Base-by-base conservation (phyloP, 2,329 filamentous ascomycete species). In the Aspergillus awamori region DNA sequence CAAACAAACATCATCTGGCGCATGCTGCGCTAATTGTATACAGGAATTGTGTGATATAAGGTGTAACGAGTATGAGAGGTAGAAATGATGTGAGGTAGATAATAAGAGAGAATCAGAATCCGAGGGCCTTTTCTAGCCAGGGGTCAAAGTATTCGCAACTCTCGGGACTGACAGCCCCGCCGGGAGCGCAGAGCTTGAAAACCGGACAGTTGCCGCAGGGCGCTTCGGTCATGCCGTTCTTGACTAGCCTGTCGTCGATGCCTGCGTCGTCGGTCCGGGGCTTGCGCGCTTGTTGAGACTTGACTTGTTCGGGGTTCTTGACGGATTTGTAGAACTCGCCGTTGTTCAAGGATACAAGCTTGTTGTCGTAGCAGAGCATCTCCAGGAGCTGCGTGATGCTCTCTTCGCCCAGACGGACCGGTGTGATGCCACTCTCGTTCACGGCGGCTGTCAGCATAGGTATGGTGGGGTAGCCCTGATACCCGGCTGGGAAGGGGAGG, bases 121-220 rank as follows among this genome's bases (percentile, higher is more conserved):
- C 72, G 30, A 79, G 69, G 8, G 72, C 70, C 63, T 71, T 74
- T 57, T 71, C 84, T 49, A 97, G 77, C 95, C 95, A 99, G 56
- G 88, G 86, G 65, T 90, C 86, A 72, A 96, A 97, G 74, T 99
- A 99, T 57, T 92, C 89, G 77, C 95, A 99, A 54, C 90, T 96
- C 66, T 87, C 89, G 0, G 94, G 92, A 70, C 89, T 96, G 22
- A 99, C 92, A 0, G 93, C 92, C 0, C 94, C 94, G 6, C 92
- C 93, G 63, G 96, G 92, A 66, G 92, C 90, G 74, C 95, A 99
- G 2, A 98, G 83, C 60, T 95, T 90, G 74, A 97, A 97, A 2
- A 97, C 94, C 0, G 95, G 95, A 76, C 95, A 99, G 58, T 87
- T 84, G 2, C 94, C 93, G 76, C 95, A 99, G 1, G 95, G 95